Evolutionary conservation across 2,329 filamentous ascomycete species (phyloP).

Genomic region (Hypoxylon sp.): DNA sequence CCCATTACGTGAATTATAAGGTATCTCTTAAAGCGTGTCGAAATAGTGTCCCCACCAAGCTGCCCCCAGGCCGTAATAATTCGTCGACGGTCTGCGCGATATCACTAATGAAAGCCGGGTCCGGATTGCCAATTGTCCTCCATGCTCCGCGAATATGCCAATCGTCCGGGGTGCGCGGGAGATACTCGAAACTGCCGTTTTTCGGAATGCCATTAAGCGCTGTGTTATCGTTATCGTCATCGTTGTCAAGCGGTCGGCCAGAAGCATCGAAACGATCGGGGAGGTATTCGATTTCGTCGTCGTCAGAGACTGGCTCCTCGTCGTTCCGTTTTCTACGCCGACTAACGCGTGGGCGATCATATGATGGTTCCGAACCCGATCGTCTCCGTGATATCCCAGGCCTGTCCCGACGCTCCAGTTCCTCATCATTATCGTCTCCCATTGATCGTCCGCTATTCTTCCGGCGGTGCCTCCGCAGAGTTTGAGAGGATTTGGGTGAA

Average conservation of each 20-base stretch:
- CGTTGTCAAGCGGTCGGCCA: slow-evolving; percentile 46
- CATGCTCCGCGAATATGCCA: slow-evolving; percentile 40
- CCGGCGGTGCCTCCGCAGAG: slow-evolving; percentile 49
- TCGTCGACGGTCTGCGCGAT: slow-evolving; percentile 36
- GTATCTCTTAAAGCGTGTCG: slow-evolving; percentile 32
- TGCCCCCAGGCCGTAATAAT: slow-evolving; percentile 23
- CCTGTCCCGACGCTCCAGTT: slow-evolving; percentile 7
- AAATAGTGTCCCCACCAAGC: slow-evolving; percentile 23
- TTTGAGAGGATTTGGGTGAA: slow-evolving; percentile 53
- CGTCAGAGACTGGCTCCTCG: slow-evolving; percentile 40
- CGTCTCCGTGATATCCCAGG: slow-evolving; percentile 39
- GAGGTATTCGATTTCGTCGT: slow-evolving; percentile 51
- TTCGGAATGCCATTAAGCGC: slow-evolving; percentile 26
- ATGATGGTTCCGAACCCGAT: slow-evolving; percentile 48
- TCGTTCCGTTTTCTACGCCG: slow-evolving; percentile 31
- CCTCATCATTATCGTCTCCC: slow-evolving; percentile 18
- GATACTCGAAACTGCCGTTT: slow-evolving; percentile 47
- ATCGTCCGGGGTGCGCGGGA: slow-evolving; percentile 38
- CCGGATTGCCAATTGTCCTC: slow-evolving; percentile 37
- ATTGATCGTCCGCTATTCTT: slow-evolving; percentile 32
- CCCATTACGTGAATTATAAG: slow-evolving; percentile 22
- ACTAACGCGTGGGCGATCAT: slow-evolving; percentile 33
- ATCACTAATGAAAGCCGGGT: slow-evolving; percentile 31
- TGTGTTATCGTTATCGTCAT: slow-evolving; percentile 28
- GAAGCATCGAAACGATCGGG: slow-evolving; percentile 54